Evolutionary conservation across 352 stramenopile species (phyloP), one percentile per base, ranked within the genome.

Genomic region (Phytopythium vexans): DNA sequence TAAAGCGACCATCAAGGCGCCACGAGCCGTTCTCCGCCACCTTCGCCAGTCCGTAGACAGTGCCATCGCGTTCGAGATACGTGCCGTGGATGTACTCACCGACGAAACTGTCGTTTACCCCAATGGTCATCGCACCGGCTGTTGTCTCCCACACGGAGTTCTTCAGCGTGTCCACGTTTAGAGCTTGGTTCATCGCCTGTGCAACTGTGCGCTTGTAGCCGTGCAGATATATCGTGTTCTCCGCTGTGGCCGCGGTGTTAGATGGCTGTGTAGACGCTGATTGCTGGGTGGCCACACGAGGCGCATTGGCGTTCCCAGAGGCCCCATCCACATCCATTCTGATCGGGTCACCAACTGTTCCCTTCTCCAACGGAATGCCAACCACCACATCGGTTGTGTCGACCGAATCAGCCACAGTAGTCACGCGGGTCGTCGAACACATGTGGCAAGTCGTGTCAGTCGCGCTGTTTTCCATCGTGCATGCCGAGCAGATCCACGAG

Each of bases 391-490:
- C 64, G 3, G 61, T 52, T 0, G 58, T 15, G 1, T 74, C 62
- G 11, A 86, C 56, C 11, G 67, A 53, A 54, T 68, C 60, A 6
- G 61, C 70, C 42, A 90, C 49, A 8, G 77, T 69, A 6, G 86
- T 54, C 9, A 59, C 55, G 32, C 74, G 64, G 12, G 58, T 44
- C 11, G 78, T 92, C 6, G 71, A 70, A 33, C 85, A 94, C 75
- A 93, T 89, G 51, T 88, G 75, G 45, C 85, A 94, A 6, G 55
- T 63, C 35, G 58, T 66, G 58, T 88, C 64, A 0, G 58, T 33
- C 12, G 68, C 58, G 32, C 80, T 70, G 50, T 94, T 94, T 50
- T 86, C 70, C 82, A 94, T 93, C 4, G 85, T 94, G 47, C 85
- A 94, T 3, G 81, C 85, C 21, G 62, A 49, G 52, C 81, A 92